These are phyloP conservation scores for Macrocystidia cucumis DNA, from an alignment of 1,284 basidiomycete genomes.

Conservation along the genomic window DNA sequence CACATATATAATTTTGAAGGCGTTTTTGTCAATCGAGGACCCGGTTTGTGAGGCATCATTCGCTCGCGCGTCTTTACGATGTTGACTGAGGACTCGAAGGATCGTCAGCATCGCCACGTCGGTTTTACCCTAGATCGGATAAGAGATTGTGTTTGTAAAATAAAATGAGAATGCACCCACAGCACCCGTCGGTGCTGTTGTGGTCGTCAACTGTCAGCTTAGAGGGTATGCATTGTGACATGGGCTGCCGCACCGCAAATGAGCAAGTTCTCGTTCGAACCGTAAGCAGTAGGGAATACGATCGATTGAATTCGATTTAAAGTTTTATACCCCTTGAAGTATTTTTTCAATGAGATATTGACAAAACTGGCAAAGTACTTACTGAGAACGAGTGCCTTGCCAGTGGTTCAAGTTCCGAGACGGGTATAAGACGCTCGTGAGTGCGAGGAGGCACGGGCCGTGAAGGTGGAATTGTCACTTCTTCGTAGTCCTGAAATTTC, in stretches of 20 bases:
- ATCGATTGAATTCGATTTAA: slow-evolving; percentile 96
- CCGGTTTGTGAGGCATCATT: slow-evolving; percentile 28
- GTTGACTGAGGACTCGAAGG: slow-evolving; percentile 79
- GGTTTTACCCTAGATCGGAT: slow-evolving; percentile 85
- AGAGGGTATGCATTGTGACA: slow-evolving; percentile 8
- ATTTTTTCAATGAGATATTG: not conserved
- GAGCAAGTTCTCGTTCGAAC: slow-evolving; percentile 94
- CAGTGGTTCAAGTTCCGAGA: slow-evolving; percentile 74
- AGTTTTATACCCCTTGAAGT: slow-evolving; percentile 70
- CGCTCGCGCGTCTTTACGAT: slow-evolving; percentile 38
- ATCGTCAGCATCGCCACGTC: slow-evolving; percentile 97
- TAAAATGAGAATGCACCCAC: slow-evolving; percentile 37
- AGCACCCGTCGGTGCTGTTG: slow-evolving; percentile 96
- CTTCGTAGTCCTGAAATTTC: slow-evolving; percentile 53
- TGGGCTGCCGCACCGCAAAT: slow-evolving; percentile 70
- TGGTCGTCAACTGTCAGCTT: too few relatives aligned
- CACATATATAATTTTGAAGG: slow-evolving; percentile 99
- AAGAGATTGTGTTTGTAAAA: slow-evolving; percentile 7
- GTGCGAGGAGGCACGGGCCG: slow-evolving; percentile 69
- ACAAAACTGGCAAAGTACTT: slow-evolving; percentile 16
- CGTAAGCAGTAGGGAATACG: slow-evolving; percentile 90
- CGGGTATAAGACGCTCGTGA: slow-evolving; percentile 68
- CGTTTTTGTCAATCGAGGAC: slow-evolving; percentile 57
- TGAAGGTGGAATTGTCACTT: slow-evolving; percentile 88
- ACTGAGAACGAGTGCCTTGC: slow-evolving; percentile 88